Percentiles rank a stretch among this genome's conserved stretches.
phyloP scores from a whole-genome alignment of 139 green algal genomes.

The Ulvella scutata region DNA sequence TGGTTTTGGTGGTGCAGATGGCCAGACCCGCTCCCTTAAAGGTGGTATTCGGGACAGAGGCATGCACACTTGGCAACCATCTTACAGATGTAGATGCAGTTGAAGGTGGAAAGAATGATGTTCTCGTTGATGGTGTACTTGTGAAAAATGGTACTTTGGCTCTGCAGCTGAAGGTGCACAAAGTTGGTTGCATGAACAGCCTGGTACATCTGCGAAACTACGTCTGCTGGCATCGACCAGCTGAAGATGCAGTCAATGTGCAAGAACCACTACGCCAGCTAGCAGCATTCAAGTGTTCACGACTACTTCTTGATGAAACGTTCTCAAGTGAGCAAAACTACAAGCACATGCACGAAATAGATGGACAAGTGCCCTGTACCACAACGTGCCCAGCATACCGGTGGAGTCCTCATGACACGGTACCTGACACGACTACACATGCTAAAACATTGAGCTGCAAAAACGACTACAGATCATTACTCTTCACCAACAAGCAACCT shows the following conservation, averaged over 20 bases:
- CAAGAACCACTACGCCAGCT: too few species aligned
- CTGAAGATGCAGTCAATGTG: too few species aligned
- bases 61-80: not conserved
- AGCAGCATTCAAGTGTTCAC: too few species aligned
- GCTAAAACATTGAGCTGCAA: not conserved
- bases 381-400: not conserved
- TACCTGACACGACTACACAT: not conserved
- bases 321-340: too few species aligned
- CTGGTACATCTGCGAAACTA: too few species aligned
- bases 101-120: not conserved
- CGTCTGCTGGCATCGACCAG: too few species aligned
- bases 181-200: too few species aligned
- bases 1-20: not conserved
- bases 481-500: not conserved
- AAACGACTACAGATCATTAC: not conserved
- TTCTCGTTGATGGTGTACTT: not conserved
- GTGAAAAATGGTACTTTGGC: too few species aligned
- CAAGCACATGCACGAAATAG: too few species aligned
- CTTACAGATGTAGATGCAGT: not conserved
- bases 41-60: not conserved
- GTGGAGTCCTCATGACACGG: not conserved
- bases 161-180: too few species aligned
- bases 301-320: too few species aligned
- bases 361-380: not conserved
- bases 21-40: not conserved